A percentile compares a stretch with the other conserved stretches of the same genome.
These are phyloP conservation scores for Fraxinus floribunda DNA, from an alignment of 305 asterid genomes.

Conservation along the genomic window DNA sequence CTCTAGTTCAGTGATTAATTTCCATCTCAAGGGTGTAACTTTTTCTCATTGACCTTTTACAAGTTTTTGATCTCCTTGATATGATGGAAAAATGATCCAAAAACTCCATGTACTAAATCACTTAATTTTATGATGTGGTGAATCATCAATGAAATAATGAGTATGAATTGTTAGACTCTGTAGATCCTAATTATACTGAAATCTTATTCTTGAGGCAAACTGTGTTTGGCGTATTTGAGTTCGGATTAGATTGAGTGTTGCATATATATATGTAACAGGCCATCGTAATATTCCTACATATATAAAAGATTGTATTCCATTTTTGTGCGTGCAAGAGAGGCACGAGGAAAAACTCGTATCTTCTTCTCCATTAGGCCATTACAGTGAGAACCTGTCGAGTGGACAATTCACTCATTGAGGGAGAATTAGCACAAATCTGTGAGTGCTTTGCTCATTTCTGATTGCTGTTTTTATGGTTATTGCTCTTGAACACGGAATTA, in stretches of 20 bases:
- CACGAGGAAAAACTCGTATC: background rate
- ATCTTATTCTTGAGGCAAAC: background rate
- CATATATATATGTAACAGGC: background rate
- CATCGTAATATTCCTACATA: background rate
- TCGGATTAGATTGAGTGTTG: background rate
- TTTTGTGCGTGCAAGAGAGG: background rate
- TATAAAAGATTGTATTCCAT: too few species aligned
- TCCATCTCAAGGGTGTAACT: background rate
- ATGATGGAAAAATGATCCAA: background rate
- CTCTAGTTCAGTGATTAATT: background rate
- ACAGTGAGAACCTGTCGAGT: background rate
- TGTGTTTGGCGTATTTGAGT: background rate
- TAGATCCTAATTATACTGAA: background rate
- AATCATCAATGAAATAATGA: background rate
- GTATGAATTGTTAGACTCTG: background rate
- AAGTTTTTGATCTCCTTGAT: background rate
- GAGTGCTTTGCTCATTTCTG: background rate
- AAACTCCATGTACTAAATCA: background rate
- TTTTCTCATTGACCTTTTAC: background rate
- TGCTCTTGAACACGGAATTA: constrained; percentile 26
- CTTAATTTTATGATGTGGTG: background rate
- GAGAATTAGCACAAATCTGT: background rate
- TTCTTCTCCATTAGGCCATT: background rate
- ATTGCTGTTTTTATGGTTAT: background rate
- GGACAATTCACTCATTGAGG: background rate